Evolutionary conservation across 2,329 filamentous ascomycete genomes (phyloP), one percentile per base, ranked within the genome.

Genomic region (Nannizzia gypsea): DNA sequence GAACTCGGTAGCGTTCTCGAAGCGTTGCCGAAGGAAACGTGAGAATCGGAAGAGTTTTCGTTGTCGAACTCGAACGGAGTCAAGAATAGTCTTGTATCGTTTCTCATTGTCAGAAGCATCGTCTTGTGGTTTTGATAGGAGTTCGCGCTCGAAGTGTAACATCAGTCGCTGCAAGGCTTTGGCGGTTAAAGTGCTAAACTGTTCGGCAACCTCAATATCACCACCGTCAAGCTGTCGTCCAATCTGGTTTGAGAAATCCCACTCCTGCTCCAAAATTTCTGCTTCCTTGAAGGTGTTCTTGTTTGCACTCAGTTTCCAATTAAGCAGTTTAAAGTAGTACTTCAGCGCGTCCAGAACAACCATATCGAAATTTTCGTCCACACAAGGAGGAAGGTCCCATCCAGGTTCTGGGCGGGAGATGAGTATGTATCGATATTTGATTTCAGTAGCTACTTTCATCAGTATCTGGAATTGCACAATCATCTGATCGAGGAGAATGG

Each of bases 221-320:
- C 93, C 95, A 31, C 89, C 88, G 66, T 95, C 86, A n/a, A 99
- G 81, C 70, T 93, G 88, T 56, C 89, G 84, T 26, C 92, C 93
- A 60, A 99, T 89, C 67, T 91, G 86, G 68, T 97, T 97, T 58
- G 89, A 95, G 69, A 97, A 97, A 60, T 90, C 90, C 93, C 93
- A 99, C 74, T 99, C 93, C 68, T 96, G 90, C 70, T 96, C 95
- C 55, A 99, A 77, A 64, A 99, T 87, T 77, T 99, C 93, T 5
- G 93, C 93, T 73, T 99, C 93, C 71, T 97, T 97, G 81, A 99
- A 99, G 0, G 91, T 96, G 75, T 97, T 99, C 73, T 96, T 97
- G 78, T 97, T 97, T 60, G 90, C 89, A 67, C 88, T 91, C 58
- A 99, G 78, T 73, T 97, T 97, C 90, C 91, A 97, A 70, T 97